Base-by-base conservation (phyloP, 2,329 filamentous ascomycete genomes). In the Colletotrichum agaves region DNA sequence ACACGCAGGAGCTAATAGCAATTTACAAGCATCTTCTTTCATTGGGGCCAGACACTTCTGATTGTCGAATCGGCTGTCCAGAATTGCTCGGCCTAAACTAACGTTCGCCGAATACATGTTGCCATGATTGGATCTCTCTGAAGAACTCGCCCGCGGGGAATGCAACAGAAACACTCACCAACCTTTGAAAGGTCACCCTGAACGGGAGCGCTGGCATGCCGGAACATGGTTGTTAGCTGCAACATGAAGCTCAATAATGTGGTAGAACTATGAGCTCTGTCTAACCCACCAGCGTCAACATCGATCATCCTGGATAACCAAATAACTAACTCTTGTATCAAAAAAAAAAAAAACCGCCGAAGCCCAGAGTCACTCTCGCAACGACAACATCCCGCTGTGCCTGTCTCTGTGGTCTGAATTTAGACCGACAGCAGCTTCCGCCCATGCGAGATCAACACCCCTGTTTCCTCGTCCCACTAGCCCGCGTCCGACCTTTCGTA, bases 371-470 rank as follows among this genome's bases (percentile, higher is more conserved):
- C 33, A 23, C 21, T 23, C 21, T 23, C 19, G 47, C 41, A 17
- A 13, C 17, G 21, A 50, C 17, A 27, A 33, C 33, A 15, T 49
- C 23, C 17, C 33, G 23, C 17, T 3, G 31, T 17, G 49, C 15
- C 12, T 33, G 12, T n/a, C 13, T 12, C 39, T 41, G 17, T 56
- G 49, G 58, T 43, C 58, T 65, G 47, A 43, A 56, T n/a, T 35
- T 39, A 19, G 62, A 66, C 21, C 61, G 57, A 49, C 63, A 35
- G 31, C 15, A 49, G 44, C 43, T 27, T 61, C 49, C 37, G 5
- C 23, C 33, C 44, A 58, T 59, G 60, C 44, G 52, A 63, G 46
- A 53, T 39, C 46, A 33, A 50, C 31, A 57, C 59, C 60, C 35
- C 52, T 53, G 52, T 35, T 13, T 19, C 19, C 37, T 33, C 37